Base-by-base conservation (phyloP, 768 basidiomycete genomes). In the Hygrophorus russula region DNA sequence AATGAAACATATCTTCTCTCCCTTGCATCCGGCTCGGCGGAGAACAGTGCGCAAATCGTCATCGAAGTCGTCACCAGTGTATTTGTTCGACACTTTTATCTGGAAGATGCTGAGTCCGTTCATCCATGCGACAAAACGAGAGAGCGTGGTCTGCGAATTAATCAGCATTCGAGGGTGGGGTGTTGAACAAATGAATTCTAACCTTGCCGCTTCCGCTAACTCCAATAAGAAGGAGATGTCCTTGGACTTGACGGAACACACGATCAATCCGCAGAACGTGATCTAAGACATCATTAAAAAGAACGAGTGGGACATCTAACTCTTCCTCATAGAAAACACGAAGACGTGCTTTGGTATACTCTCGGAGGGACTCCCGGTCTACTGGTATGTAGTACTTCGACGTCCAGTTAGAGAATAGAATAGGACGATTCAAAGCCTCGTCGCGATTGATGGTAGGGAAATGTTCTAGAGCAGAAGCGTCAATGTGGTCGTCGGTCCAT, bases 311-410 rank as follows among this genome's bases (percentile, higher is more conserved):
- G 2, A 98, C 96, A 49, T 99, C 96, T 41, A 99, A 66, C 63
- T 99, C 96, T 65, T 98, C 96, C 59, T 99, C 96, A 54, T 98
- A 96, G 66, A 98, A 99, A n/a, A 98, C 88, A 9, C 89, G 81
- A 14, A 99, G 72, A 34, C 96, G 82, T 14, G 94, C 93, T 63
- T 97, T 97, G 15, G 90, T 93, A 59, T 93, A 97, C 53, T 98
- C 96, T 36, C 96, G 80, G 9, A 99, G 77, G 28, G 76, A 71
- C 53, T 96, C 94, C 39, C 96, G 78, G 49, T 96, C 89, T 36
- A 99, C 94, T 2, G 96, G 82, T 36, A 98, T 79, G 60, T 98
- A 98, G 57, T 97, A 67, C 65, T 93, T 91, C 8, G 94, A 93
- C 1, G 94, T 97, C 96, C 96, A 99, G 60, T 98, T 98, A 15